Percentiles rank a stretch among this genome's conserved stretches.
phyloP scores from a whole-genome alignment of 2,329 filamentous ascomycete genomes.

The Pochonia chlamydosporia region DNA sequence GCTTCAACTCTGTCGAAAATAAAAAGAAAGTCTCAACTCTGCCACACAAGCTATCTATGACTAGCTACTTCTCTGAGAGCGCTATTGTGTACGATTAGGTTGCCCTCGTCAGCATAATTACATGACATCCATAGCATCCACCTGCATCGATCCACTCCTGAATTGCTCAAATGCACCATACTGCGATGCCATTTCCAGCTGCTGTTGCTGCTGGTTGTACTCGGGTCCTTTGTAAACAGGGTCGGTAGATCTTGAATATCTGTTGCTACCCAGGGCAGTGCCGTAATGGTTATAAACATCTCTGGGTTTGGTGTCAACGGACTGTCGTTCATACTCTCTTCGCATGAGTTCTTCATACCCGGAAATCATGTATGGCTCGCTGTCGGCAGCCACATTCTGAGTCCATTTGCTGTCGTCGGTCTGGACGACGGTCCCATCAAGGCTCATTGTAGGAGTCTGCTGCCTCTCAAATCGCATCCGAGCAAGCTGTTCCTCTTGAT shows the following conservation, averaged over 20 bases:
- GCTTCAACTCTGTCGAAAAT: neutral
- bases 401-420: conserved; percentile 49
- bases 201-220: conserved; percentile 42
- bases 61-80: neutral
- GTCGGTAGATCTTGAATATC: conserved; percentile 55
- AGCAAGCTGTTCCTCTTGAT: conserved; percentile 55
- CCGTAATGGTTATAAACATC: conserved; percentile 40
- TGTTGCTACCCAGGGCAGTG: conserved; percentile 27
- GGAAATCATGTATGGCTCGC: conserved; percentile 78
- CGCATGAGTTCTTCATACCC: conserved; percentile 70
- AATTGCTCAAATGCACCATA: conserved; percentile 57
- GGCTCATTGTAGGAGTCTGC: conserved; percentile 39
- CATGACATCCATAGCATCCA: conserved; percentile 44
- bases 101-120: conserved; percentile 14
- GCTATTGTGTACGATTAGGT: neutral
- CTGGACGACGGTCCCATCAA: conserved; percentile 50
- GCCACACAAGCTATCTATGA: neutral
- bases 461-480: conserved; percentile 51
- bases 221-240: conserved; percentile 56
- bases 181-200: conserved; percentile 60
- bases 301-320: conserved; percentile 27
- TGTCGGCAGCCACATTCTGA: conserved; percentile 32
- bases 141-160: conserved; percentile 32
- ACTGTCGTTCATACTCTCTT: conserved; percentile 51
- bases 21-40: neutral